phyloP scores from a whole-genome alignment of 441 rosid genomes.

The Syzygium malaccense region DNA sequence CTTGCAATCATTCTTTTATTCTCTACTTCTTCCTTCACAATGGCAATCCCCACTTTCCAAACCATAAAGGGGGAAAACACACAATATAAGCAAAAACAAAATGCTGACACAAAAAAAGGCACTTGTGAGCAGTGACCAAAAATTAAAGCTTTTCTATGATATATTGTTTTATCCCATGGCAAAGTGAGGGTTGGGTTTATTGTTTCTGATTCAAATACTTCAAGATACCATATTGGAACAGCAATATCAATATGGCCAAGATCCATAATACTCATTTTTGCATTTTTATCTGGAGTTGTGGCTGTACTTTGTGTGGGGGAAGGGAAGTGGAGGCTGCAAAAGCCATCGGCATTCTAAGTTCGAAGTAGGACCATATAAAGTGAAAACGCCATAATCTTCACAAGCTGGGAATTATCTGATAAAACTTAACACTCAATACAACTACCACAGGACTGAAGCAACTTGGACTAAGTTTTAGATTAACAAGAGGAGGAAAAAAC shows the following conservation, averaged over 20 bases:
- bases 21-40: not conserved
- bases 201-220: not conserved
- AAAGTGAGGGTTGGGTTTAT: not conserved
- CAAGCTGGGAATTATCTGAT: not conserved
- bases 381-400: conserved; percentile 1
- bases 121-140: not conserved
- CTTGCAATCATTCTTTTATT: not conserved
- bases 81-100: not conserved
- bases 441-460: conserved; percentile 27
- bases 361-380: conserved; percentile 2
- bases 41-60: not conserved
- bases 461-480: conserved; percentile 32
- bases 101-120: not conserved
- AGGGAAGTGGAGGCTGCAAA: not conserved
- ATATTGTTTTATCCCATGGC: not conserved
- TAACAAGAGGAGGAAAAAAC: conserved; percentile 25
- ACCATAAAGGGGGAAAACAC: not conserved
- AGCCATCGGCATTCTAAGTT: not conserved
- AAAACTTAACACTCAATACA: conserved; percentile 35
- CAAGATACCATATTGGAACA: not conserved
- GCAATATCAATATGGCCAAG: not conserved
- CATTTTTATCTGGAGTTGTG: not conserved
- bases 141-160: not conserved
- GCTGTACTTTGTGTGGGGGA: not conserved
- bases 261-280: not conserved